Evolutionary conservation across 805 yeast genomes (phyloP), one percentile per base, ranked within the genome.

Genomic region (Zygoascus bituminiphila): DNA sequence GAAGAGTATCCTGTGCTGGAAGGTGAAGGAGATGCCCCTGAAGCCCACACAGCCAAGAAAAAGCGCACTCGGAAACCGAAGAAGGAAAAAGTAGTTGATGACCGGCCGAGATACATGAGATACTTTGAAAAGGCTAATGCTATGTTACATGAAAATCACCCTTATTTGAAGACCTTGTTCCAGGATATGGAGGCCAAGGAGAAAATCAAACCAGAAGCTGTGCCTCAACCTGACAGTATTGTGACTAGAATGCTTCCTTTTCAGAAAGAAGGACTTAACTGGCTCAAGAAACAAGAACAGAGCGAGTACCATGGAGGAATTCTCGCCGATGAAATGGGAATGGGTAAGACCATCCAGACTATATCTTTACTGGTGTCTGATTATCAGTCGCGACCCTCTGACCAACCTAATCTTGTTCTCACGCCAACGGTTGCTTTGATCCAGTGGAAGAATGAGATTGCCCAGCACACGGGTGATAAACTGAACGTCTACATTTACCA

Each of bases 401-500:
- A 35, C 17, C 19, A 35, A 17, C 97, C 97, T 8, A 86, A 82
- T 55, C 68, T 93, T 52, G 98, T 93, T 4, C 84, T 93, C 17
- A 98, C 97, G 0, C 99, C 99, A 0, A 91, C 98, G 0, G 98
- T 93, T n/a, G 98, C 98, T 0, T 69, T 93, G 42, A 86, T 93
- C 84, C 99, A 93, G 64, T 93, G 99, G 99, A 85, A 82, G 60
- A 79, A 83, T 58, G 99, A 93, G 67, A 93, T 93, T 46, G 86
- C 81, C 51, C 78, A 76, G 44, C 96, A 93, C 63, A 83, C 98
- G 0, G 79, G 77, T 29, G 86, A 83, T 6, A 69, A 71, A 19
- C 67, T 93, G 54, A 78, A 74, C 51, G 87, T 83, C 4, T 77
- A 79, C 15, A 67, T 91, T 2, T 93, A 74, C 62, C 97, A 93